Conservation (phyloP, 1,284 basidiomycete species). For the Wolfiporia cocos region DNA sequence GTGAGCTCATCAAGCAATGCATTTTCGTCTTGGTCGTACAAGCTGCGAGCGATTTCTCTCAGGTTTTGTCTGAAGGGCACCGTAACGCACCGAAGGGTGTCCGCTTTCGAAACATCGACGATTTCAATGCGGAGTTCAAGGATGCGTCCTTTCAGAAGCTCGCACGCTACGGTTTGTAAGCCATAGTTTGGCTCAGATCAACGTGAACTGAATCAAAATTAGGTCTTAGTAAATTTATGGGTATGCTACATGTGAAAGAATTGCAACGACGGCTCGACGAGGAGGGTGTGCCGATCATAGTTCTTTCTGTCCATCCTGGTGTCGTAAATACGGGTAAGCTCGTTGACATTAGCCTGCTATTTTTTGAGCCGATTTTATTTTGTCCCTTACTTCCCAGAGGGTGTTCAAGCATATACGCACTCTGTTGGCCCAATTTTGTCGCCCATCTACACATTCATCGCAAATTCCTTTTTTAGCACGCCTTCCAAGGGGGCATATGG, state of each 20-base stretch:
- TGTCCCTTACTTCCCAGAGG: slow-evolving; percentile 8
- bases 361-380: slow-evolving; percentile 15
- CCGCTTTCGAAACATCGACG: slow-evolving; percentile 31
- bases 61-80: slow-evolving; percentile 13
- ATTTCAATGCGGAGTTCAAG: slow-evolving; percentile 33
- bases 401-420: slow-evolving; percentile 14
- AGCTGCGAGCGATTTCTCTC: slow-evolving; percentile 5
- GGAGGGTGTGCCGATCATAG: slow-evolving; percentile 25
- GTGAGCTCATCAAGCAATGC: slow-evolving; percentile 13
- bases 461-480: slow-evolving; percentile 26
- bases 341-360: slow-evolving; percentile 14
- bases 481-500: slow-evolving; percentile 37
- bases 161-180: slow-evolving; percentile 26
- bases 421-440: slow-evolving; percentile 12
- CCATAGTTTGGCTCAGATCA: not conserved
- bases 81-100: slow-evolving; percentile 12
- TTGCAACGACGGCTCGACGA: slow-evolving; percentile 23
- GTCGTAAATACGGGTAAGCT: slow-evolving; percentile 33
- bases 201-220: not conserved
- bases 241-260: slow-evolving; percentile 22
- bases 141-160: slow-evolving; percentile 20
- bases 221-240: slow-evolving; percentile 29
- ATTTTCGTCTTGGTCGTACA: not conserved
- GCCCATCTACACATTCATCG: slow-evolving; percentile 19
- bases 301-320: slow-evolving; percentile 27